Evolutionary conservation across 805 yeast genomes (phyloP).

Genomic region (Sungouiella blattae): DNA sequence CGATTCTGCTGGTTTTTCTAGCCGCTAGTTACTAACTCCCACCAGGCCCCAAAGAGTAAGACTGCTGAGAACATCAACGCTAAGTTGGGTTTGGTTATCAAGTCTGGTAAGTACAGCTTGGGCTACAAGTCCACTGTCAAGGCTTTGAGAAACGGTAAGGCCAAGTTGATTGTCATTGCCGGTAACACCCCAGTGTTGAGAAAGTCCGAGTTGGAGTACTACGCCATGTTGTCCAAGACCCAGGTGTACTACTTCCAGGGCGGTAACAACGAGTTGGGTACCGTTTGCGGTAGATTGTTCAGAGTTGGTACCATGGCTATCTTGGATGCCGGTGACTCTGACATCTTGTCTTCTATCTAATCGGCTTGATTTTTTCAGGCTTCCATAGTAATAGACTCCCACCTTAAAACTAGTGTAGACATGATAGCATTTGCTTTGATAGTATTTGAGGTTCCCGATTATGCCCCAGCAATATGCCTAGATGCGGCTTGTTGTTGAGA

Average conservation of each 20-base stretch:
- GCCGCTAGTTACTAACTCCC: conserved; percentile 11
- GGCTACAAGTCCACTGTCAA: conserved; percentile 99
- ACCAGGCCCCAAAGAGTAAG: conserved; percentile 91
- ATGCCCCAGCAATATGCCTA: no score
- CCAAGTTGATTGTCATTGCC: conserved; percentile 96
- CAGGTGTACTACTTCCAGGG: conserved; percentile 98
- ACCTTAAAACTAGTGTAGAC: no score
- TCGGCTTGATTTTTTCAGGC: conserved; percentile 2
- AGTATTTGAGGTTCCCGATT: no score
- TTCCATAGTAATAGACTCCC: no score
- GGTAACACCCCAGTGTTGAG: conserved; percentile 99
- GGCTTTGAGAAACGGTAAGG: conserved; percentile 98
- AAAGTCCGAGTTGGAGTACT: conserved; percentile 99
- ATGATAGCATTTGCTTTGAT: no score
- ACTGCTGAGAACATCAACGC: conserved; percentile 95
- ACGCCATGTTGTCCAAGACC: conserved; percentile 99
- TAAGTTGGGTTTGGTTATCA: conserved; percentile 95
- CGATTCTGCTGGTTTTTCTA: no score
- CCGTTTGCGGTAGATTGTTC: conserved; percentile 99
- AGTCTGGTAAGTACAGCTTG: conserved; percentile 99
- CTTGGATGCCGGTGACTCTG: conserved; percentile 99
- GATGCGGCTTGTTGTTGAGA: no score
- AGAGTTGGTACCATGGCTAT: conserved; percentile 97
- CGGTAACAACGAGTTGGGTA: conserved; percentile 99
- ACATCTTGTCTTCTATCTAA: conserved; percentile 72